phyloP scores from a whole-genome alignment of 2,329 filamentous ascomycete genomes.

The Ophiocordyceps australis region DNA sequence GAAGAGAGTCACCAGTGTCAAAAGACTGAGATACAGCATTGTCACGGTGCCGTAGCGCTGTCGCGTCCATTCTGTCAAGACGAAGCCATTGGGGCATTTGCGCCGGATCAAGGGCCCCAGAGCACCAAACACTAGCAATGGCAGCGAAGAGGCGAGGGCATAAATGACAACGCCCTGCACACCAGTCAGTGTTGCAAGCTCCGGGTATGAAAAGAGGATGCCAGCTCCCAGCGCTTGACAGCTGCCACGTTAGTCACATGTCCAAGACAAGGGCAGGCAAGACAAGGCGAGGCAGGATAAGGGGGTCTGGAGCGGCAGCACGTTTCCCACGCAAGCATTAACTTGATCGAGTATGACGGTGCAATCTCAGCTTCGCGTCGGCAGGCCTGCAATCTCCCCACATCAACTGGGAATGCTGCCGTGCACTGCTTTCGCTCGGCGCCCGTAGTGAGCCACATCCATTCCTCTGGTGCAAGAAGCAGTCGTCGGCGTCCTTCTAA shows the following conservation, averaged over 20 bases:
- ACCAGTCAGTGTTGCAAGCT: conserved; percentile 62
- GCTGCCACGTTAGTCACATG: conserved; percentile 19
- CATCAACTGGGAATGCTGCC: conserved; percentile 22
- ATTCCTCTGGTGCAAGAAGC: too few relatives aligned
- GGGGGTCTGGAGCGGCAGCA: conserved; percentile 60
- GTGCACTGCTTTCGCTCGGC: conserved; percentile 42
- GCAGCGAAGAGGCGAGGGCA: conserved; percentile 52
- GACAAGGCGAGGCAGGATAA: too few relatives aligned
- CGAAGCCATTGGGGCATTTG: conserved; percentile 70
- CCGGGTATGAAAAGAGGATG: conserved; percentile 67
- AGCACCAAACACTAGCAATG: conserved; percentile 55
- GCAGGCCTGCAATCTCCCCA: conserved; percentile 21
- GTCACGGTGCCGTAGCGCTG: conserved; percentile 56
- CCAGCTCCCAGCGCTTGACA: conserved; percentile 62
- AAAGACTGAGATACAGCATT: conserved; percentile 56
- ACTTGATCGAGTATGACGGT: conserved; percentile 97
- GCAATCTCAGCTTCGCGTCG: conserved; percentile 73
- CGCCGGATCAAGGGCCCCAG: conserved; percentile 61
- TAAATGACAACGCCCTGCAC: conserved; percentile 67
- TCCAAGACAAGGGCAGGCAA: conserved; percentile 8
- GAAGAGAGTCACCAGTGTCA: conserved; percentile 68
- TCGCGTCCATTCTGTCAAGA: conserved; percentile 69
- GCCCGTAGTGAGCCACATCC: conserved; percentile 71
- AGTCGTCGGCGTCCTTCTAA: too few relatives aligned
- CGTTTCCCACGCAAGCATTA: conserved; percentile 98